Evolutionary conservation across 805 yeast species (phyloP).

Genomic region (Candida sithepensis): DNA sequence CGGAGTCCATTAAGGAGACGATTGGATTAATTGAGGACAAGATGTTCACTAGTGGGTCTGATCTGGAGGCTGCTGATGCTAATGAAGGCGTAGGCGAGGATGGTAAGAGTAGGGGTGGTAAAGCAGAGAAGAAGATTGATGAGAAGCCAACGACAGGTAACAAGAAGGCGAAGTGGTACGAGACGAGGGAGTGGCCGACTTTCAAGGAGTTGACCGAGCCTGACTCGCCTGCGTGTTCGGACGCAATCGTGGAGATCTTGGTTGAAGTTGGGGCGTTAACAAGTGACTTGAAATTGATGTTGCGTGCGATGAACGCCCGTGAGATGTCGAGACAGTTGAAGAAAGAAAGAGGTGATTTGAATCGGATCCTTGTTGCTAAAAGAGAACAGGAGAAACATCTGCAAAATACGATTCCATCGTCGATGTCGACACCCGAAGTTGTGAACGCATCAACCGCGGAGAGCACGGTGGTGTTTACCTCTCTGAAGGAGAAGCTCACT

Average conservation of each 20-base stretch:
- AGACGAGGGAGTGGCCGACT: slow-evolving; percentile 38
- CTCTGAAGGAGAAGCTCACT: not conserved
- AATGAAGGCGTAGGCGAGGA: not conserved
- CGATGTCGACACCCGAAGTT: not conserved
- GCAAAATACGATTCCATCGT: not conserved
- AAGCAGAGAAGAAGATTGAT: not conserved
- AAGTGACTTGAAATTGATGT: slow-evolving; percentile 60
- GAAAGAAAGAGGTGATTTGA: slow-evolving; percentile 26
- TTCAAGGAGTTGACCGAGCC: slow-evolving; percentile 57
- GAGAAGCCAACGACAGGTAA: too few species aligned
- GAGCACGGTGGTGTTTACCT: not conserved
- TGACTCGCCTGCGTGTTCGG: slow-evolving; percentile 52
- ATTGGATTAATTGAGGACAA: not conserved
- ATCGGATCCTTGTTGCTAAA: slow-evolving; percentile 2
- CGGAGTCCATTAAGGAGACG: not conserved
- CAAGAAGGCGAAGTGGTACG: not conserved
- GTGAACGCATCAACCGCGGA: not conserved
- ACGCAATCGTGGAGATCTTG: slow-evolving; percentile 52
- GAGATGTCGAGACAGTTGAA: slow-evolving; percentile 42
- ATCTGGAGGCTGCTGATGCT: not conserved
- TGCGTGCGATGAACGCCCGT: slow-evolving; percentile 51
- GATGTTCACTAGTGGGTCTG: not conserved
- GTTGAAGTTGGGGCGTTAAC: slow-evolving; percentile 60
- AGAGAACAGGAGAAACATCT: not conserved
- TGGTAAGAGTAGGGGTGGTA: not conserved